phyloP scores from a whole-genome alignment of 2,329 filamentous ascomycete genomes.

The Neonectria punicea region DNA sequence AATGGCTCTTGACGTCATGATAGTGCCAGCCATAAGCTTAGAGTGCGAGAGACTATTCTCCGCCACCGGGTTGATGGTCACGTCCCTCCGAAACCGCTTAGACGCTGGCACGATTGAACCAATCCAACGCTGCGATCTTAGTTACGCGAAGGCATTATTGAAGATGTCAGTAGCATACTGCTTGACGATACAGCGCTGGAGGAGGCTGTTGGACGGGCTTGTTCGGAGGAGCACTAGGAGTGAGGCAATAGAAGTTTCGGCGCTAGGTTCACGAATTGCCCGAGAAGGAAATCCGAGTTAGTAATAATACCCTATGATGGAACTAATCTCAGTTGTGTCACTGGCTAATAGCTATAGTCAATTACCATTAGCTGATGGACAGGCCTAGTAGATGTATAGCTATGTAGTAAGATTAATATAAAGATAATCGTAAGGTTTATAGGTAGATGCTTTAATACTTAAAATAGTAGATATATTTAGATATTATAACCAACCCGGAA shows the following conservation, averaged over 20 bases:
- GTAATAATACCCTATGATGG: too few species aligned
- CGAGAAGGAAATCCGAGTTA: not conserved
- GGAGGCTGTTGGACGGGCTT: not conserved
- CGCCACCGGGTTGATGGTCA: conserved; percentile 12
- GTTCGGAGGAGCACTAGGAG: not conserved
- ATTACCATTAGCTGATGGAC: too few species aligned
- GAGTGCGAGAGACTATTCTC: conserved; percentile 29
- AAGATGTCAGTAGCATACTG: not conserved
- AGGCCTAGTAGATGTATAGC: too few species aligned
- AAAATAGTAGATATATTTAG: too few species aligned
- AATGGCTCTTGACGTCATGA: conserved; percentile 28
- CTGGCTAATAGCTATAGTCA: too few species aligned
- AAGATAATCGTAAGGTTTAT: too few species aligned
- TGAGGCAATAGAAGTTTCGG: not conserved
- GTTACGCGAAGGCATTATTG: conserved; percentile 1
- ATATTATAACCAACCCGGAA: too few species aligned
- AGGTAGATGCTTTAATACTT: too few species aligned
- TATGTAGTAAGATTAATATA: too few species aligned
- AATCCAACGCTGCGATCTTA: conserved; percentile 1
- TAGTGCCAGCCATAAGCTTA: conserved; percentile 23
- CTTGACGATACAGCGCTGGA: not conserved
- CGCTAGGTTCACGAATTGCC: not conserved
- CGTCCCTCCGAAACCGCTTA: conserved; percentile 3
- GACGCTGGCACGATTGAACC: not conserved
- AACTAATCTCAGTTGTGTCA: too few species aligned